These are phyloP conservation scores for Fragosphaeria purpurea DNA, from an alignment of 2,329 filamentous ascomycete genomes.

Conservation along the genomic window DNA sequence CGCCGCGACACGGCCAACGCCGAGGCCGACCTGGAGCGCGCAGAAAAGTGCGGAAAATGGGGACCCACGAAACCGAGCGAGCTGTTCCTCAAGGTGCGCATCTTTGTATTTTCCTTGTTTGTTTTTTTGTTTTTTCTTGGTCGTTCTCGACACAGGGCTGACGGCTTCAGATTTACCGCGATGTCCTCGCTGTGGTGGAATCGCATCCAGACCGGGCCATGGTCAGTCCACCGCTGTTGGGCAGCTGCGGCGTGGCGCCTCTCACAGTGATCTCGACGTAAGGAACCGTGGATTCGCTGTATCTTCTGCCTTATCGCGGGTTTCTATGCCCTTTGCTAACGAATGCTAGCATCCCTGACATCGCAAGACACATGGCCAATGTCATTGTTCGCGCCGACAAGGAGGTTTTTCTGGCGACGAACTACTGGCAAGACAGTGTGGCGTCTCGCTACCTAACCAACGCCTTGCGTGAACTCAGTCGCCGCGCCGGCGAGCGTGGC, in stretches of 20 bases:
- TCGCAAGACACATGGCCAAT: constrained; percentile 66
- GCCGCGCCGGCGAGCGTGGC: constrained; percentile 47
- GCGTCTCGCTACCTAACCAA: constrained; percentile 59
- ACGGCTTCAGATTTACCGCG: constrained; percentile 47
- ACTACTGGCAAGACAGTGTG: constrained; percentile 63
- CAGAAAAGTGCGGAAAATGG: constrained; percentile 56
- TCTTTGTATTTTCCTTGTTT: not conserved
- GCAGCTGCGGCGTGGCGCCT: constrained; percentile 50
- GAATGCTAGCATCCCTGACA: constrained; percentile 46
- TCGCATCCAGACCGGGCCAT: constrained; percentile 40
- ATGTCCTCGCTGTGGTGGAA: constrained; percentile 48
- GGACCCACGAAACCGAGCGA: constrained; percentile 52
- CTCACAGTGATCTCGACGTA: constrained; percentile 57
- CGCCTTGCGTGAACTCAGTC: constrained; percentile 59
- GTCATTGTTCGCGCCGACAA: constrained; percentile 61
- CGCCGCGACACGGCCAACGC: constrained; percentile 6
- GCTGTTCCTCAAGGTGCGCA: constrained; percentile 51
- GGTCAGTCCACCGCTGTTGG: constrained; percentile 42
- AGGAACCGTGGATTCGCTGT: constrained; percentile 8
- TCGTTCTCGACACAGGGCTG: too few relatives aligned
- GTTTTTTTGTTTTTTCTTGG: not conserved
- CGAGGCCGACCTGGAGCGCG: constrained; percentile 39
- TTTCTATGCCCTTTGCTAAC: not conserved
- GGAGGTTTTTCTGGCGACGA: constrained; percentile 66
- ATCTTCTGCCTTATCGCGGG: not conserved